Conservation (phyloP, 768 basidiomycete genomes). For the Russula lepida region DNA sequence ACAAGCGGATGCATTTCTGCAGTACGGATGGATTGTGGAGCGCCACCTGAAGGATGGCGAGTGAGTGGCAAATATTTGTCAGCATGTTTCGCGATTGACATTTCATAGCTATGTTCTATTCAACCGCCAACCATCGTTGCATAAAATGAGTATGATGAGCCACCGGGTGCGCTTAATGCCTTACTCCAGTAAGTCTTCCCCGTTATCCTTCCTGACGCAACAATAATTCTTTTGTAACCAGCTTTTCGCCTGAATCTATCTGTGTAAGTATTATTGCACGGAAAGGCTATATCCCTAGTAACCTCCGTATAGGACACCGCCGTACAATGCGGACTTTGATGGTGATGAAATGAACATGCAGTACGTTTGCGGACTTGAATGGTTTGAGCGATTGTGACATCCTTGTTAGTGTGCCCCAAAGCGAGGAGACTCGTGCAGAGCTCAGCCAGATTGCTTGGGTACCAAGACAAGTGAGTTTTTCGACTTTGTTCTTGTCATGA, state of each 20-base stretch:
- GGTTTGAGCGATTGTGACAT: slow-evolving; percentile 3
- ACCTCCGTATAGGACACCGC: slow-evolving; percentile 60
- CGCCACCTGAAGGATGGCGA: slow-evolving; percentile 97
- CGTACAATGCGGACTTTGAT: slow-evolving; percentile 99
- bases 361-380: slow-evolving; percentile 44
- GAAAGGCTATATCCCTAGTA: slow-evolving; percentile 24
- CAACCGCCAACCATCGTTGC: slow-evolving; percentile 96
- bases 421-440: slow-evolving; percentile 96
- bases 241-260: slow-evolving; percentile 97
- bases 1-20: slow-evolving; percentile 87
- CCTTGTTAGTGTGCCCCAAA: slow-evolving; percentile 76
- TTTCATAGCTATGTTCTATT: slow-evolving; percentile 73
- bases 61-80: slow-evolving; percentile 44
- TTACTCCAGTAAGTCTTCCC: slow-evolving; percentile 74
- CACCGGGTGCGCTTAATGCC: slow-evolving; percentile 96
- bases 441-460: slow-evolving; percentile 99
- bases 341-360: slow-evolving; percentile 99
- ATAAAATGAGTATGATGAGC: slow-evolving; percentile 99
- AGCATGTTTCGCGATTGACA: neutral
- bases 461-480: slow-evolving; percentile 68
- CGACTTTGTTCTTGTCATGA: neutral
- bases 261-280: slow-evolving; percentile 54
- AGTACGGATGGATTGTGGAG: slow-evolving; percentile 98
- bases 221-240: slow-evolving; percentile 28
- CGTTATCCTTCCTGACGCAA: neutral